phyloP scores from a whole-genome alignment of 2,329 filamentous ascomycete genomes.

The Colletotrichum godetiae region DNA sequence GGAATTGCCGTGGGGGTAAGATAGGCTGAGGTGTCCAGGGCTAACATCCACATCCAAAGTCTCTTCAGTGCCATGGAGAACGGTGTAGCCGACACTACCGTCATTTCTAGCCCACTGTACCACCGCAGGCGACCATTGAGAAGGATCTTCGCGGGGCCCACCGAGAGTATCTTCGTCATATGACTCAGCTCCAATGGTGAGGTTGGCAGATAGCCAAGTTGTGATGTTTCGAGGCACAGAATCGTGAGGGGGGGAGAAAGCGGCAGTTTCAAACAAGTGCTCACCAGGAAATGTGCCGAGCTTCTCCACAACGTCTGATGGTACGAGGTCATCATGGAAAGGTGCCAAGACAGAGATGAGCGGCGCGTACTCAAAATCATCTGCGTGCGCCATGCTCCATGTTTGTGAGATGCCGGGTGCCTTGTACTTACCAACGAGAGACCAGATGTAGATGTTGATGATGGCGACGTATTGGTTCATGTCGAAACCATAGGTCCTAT shows the following conservation, averaged over 20 bases:
- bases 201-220: constrained; percentile 64
- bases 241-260: constrained; percentile 69
- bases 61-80: constrained; percentile 50
- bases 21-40: constrained; percentile 56
- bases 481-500: constrained; percentile 71
- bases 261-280: constrained; percentile 61
- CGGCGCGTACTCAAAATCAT: constrained; percentile 68
- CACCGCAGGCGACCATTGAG: constrained; percentile 68
- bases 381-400: constrained; percentile 62
- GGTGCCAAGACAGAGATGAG: constrained; percentile 65
- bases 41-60: constrained; percentile 54
- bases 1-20: constrained; percentile 63
- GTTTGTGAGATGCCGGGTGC: constrained; percentile 47
- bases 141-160: constrained; percentile 61
- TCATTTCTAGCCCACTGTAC: constrained; percentile 64
- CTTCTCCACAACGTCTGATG: constrained; percentile 48
- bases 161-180: constrained; percentile 67
- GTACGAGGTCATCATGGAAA: constrained; percentile 59
- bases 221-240: constrained; percentile 67
- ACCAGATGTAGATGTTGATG: constrained; percentile 69
- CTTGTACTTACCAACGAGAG: constrained; percentile 60
- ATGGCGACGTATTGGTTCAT: constrained; percentile 71
- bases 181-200: constrained; percentile 70
- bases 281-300: constrained; percentile 62
- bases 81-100: constrained; percentile 47